Conservation (phyloP, 2,329 filamentous ascomycete species). For the Amphichorda felina region DNA sequence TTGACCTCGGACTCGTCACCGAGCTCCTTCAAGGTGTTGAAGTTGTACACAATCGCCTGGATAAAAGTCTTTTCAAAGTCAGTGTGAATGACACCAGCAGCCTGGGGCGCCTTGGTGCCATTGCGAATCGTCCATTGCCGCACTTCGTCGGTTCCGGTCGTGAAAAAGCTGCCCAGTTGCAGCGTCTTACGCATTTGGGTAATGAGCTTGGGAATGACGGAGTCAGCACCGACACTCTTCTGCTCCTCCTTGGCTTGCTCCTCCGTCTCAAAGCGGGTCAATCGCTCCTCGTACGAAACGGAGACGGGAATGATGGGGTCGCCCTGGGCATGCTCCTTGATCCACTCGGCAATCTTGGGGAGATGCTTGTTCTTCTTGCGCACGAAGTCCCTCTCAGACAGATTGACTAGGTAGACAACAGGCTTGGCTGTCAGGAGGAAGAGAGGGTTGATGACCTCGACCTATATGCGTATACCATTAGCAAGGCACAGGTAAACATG, state of each 20-base stretch:
- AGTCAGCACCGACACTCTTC: conserved; percentile 79
- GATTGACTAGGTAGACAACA: conserved; percentile 91
- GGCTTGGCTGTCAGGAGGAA: conserved; percentile 94
- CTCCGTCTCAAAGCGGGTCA: conserved; percentile 70
- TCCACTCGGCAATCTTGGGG: conserved; percentile 85
- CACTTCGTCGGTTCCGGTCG: conserved; percentile 88
- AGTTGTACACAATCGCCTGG: conserved; percentile 92
- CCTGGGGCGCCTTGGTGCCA: conserved; percentile 93
- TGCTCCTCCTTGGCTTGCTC: conserved; percentile 71
- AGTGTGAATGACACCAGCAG: conserved; percentile 93
- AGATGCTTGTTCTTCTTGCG: conserved; percentile 99
- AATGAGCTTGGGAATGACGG: conserved; percentile 83
- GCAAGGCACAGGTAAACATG: conserved; percentile 2
- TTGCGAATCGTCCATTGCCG: conserved; percentile 96
- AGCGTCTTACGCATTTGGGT: conserved; percentile 85
- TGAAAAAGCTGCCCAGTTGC: conserved; percentile 93
- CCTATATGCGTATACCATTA: conserved; percentile 37
- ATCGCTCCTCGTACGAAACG: conserved; percentile 82
- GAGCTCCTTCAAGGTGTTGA: conserved; percentile 63
- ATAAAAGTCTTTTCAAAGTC: conserved; percentile 99
- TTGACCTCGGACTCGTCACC: conserved; percentile 84
- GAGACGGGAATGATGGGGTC: conserved; percentile 92
- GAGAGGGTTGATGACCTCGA: conserved; percentile 95
- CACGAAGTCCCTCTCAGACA: conserved; percentile 94
- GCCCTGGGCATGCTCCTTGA: conserved; percentile 78